Evolutionary conservation across 805 yeast species (phyloP).

Genomic region (Tetrapisispora phaffii): DNA sequence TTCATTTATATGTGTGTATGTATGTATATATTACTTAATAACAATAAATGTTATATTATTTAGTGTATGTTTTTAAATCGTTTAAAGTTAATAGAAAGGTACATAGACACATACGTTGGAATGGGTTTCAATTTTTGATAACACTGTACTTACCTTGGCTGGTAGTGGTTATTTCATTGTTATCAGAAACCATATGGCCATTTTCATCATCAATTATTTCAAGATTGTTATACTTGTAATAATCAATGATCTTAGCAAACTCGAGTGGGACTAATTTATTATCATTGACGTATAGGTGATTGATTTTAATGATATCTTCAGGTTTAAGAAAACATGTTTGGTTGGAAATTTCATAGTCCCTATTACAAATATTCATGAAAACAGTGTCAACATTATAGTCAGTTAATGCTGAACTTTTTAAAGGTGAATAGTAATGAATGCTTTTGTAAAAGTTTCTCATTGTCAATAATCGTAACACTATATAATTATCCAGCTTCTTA

Average conservation of each 20-base stretch:
- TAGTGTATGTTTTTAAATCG: not conserved
- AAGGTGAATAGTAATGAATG: not conserved
- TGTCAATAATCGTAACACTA: not conserved
- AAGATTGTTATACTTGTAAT: not conserved
- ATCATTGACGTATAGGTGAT: not conserved
- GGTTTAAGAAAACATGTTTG: not conserved
- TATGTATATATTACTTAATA: not conserved
- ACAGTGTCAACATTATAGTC: constrained; percentile 1
- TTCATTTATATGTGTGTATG: not conserved
- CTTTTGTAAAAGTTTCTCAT: constrained; percentile 1
- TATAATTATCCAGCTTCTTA: not conserved
- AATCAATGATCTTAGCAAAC: constrained; percentile 1
- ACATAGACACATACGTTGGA: not conserved
- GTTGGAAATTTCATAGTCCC: not conserved
- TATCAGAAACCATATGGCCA: not conserved
- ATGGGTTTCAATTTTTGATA: not conserved
- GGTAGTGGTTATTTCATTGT: not conserved
- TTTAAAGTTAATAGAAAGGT: not conserved
- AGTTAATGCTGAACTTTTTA: not conserved
- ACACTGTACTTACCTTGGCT: not conserved
- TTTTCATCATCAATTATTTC: not conserved
- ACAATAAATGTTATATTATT: not conserved
- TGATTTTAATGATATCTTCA: constrained; percentile 1
- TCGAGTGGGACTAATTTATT: not conserved
- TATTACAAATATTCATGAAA: constrained; percentile 1